Evolutionary conservation across 345 rosid genomes (phyloP), one percentile per base, ranked within the genome.

Genomic region (Gossypium arboreum): DNA sequence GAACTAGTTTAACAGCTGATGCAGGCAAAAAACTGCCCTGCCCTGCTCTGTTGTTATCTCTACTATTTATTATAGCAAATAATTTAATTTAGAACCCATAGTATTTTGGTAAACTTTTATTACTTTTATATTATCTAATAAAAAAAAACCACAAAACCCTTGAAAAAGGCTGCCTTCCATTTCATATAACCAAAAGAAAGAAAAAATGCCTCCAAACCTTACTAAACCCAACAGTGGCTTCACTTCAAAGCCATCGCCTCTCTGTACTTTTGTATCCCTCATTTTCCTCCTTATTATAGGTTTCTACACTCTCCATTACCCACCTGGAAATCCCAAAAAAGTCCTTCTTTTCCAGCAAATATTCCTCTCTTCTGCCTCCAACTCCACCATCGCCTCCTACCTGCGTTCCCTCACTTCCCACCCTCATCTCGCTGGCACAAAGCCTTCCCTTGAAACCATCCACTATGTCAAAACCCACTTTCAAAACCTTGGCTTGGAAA

Each of bases 351-450:
- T 78, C 88, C 92, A 27, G 77, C 67, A 68, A 41, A 80, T 78
- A 59, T 94, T 92, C 86, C 91, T 94, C 65, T 92, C 95, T 68
- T 81, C 84, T 64, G 83, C 92, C 77, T 68, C 88, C 57, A 93
- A 93, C 89, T 61, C 66, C 86, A 87, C 99, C 66, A 3, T 93
- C 79, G 76, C 98, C 68, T 73, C 92, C 24, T 89, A 95, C 88
- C 99, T 91, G 81, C 97, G 87, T 65, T 75, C 82, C 65, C 91
- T 95, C 82, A 93, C 97, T 12, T 83, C 62, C 56, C 94, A 75
- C 74, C 89, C 95, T 34, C 98, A 94, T 81, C 88, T 94, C 77
- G 98, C 98, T 59, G 98, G 98, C 54, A 94, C 98, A 2, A 57
- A 77, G 9, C 87, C 88, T 64, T 86, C 96, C 25, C 73, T 81